These are phyloP conservation scores for Henckelia pumila DNA, from an alignment of 257 asterid species.

Conservation along the genomic window DNA sequence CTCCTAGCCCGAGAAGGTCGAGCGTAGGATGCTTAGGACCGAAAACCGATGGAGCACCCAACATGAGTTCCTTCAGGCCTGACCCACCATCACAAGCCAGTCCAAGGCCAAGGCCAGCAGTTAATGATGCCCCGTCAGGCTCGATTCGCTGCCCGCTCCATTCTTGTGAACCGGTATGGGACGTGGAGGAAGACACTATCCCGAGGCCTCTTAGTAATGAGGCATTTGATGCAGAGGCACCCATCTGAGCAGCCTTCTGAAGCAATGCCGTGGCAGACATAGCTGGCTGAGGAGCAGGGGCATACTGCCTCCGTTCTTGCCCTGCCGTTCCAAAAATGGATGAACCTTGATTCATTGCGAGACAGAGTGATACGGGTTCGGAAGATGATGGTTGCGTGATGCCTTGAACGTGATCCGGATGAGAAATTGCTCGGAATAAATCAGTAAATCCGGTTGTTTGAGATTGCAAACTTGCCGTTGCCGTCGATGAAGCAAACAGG, in stretches of 20 bases:
- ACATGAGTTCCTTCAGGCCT: constrained; percentile 72
- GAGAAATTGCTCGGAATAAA: constrained; percentile 40
- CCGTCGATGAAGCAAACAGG: constrained; percentile 65
- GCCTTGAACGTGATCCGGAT: constrained; percentile 34
- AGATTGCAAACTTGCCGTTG: constrained; percentile 51
- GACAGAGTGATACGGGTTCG: constrained; percentile 62
- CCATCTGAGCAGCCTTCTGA: constrained; percentile 86
- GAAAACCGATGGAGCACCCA: constrained; percentile 74
- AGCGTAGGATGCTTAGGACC: constrained; percentile 82
- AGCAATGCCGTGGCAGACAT: constrained; percentile 88
- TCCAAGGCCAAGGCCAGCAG: constrained; percentile 67
- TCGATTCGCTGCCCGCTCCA: constrained; percentile 42
- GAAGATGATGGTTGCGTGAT: constrained; percentile 40
- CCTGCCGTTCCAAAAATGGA: constrained; percentile 49
- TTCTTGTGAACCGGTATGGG: constrained; percentile 41
- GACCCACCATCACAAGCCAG: constrained; percentile 58
- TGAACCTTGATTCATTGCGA: constrained; percentile 56
- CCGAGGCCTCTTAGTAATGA: constrained; percentile 68
- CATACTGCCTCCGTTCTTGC: constrained; percentile 66
- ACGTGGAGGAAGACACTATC: constrained; percentile 41
- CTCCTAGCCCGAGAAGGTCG: constrained; percentile 82
- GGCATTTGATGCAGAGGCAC: constrained; percentile 56
- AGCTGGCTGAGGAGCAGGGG: constrained; percentile 56
- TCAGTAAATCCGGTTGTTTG: constrained; percentile 42
- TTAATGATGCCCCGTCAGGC: constrained; percentile 39